Evolutionary conservation across 2,329 filamentous ascomycete species (phyloP).

Genomic region (Chaetoscypha palmicola): DNA sequence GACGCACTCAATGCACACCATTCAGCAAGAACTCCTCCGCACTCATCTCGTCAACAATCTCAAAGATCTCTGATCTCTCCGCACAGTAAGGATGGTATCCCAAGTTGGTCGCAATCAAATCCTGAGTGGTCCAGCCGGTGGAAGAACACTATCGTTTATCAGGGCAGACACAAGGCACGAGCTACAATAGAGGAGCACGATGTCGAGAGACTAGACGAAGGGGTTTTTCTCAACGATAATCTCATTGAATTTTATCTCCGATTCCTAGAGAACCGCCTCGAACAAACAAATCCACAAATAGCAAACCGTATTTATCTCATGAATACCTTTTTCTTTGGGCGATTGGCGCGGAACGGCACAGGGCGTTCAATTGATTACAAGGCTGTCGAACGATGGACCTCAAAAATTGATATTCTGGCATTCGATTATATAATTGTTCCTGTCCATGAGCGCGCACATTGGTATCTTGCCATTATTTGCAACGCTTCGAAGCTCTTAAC

Average conservation of each 20-base stretch:
- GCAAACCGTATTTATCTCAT: not conserved
- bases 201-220: conserved; percentile 1
- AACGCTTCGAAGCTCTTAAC: conserved; percentile 1
- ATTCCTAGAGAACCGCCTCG: not conserved
- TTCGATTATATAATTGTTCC: conserved; percentile 6
- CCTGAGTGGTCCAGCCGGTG: not conserved
- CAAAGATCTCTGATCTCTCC: too few relatives aligned
- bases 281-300: not conserved
- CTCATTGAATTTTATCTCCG: conserved; percentile 5
- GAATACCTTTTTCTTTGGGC: conserved; percentile 6
- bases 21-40: too few relatives aligned
- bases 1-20: too few relatives aligned
- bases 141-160: not conserved
- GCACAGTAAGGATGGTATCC: too few relatives aligned
- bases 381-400: conserved; percentile 1
- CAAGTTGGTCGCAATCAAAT: not conserved
- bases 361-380: not conserved
- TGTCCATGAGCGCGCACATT: not conserved
- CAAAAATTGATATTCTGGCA: not conserved
- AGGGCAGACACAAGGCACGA: not conserved
- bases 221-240: conserved; percentile 1
- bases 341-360: not conserved
- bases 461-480: conserved; percentile 6
- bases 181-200: not conserved
- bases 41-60: too few relatives aligned